A percentile compares a stretch with the other conserved stretches of the same genome.
These are phyloP conservation scores for Saprolegnia diclina DNA, from an alignment of 352 stramenopile species.

Conservation along the genomic window DNA sequence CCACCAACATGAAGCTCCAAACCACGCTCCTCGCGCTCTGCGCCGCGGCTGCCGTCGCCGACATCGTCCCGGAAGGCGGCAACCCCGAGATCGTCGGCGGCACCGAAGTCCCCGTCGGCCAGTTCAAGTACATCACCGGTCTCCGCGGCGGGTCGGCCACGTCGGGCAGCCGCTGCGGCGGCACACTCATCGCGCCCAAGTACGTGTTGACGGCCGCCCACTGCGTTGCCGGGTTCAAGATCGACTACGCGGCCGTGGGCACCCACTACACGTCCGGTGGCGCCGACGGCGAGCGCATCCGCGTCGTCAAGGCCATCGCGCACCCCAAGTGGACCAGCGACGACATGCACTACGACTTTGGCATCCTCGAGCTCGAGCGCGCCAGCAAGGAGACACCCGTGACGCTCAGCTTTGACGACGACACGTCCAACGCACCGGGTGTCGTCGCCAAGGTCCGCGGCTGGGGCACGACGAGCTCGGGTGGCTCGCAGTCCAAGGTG, in stretches of 20 bases:
- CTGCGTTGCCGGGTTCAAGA: conserved; percentile 36
- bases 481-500: conserved; percentile 30
- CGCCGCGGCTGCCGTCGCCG: neutral
- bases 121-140: conserved; percentile 44
- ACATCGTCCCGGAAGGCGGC: neutral
- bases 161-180: conserved; percentile 45
- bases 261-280: conserved; percentile 46
- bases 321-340: conserved; percentile 45
- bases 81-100: neutral
- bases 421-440: conserved; percentile 44
- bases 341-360: conserved; percentile 49
- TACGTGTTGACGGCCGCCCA: conserved; percentile 61
- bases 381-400: conserved; percentile 39
- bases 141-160: conserved; percentile 35
- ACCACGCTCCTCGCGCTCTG: no score
- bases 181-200: conserved; percentile 55
- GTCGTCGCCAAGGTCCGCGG: conserved; percentile 34
- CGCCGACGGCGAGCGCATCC: conserved; percentile 42
- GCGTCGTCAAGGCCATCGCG: conserved; percentile 39
- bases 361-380: conserved; percentile 46
- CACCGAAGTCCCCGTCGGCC: neutral
- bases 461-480: conserved; percentile 30
- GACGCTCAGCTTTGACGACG: conserved; percentile 32
- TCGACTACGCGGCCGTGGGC: conserved; percentile 44
- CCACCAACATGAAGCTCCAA: no score